A percentile compares a stretch with the other conserved stretches of the same genome.
phyloP scores from a whole-genome alignment of 2,329 filamentous ascomycete species.

The Tolypocladium album region DNA sequence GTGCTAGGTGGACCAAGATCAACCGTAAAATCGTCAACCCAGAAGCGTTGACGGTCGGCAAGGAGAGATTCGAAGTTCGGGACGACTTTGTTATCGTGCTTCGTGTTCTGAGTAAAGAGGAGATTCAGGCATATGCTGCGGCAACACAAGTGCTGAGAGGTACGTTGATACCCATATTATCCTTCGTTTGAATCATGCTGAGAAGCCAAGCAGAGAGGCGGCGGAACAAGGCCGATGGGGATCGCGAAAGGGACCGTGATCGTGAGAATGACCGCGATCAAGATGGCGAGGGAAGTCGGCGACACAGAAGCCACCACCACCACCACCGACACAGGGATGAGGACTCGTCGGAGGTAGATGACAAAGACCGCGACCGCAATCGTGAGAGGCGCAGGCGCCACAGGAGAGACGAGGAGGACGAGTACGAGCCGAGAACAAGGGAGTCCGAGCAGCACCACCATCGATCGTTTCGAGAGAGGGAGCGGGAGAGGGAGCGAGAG shows the following conservation, averaged over 20 bases:
- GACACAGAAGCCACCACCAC: conserved; percentile 17
- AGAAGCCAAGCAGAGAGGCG: conserved; percentile 16
- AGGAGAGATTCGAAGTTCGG: conserved; percentile 86
- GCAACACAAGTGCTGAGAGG: conserved; percentile 75
- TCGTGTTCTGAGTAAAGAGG: conserved; percentile 74
- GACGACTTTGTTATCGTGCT: conserved; percentile 90
- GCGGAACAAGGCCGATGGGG: conserved; percentile 22
- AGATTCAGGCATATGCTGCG: conserved; percentile 79
- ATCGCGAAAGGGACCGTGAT: conserved; percentile 23
- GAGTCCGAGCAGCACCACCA: conserved; percentile 9
- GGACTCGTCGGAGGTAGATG: conserved; percentile 6
- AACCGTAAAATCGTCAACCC: conserved; percentile 82
- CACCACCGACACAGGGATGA: conserved; percentile 21
- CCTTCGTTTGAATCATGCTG: not conserved
- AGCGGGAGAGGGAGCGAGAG: conserved; percentile 9
- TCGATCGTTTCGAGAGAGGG: conserved; percentile 10
- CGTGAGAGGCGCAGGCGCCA: conserved; percentile 11
- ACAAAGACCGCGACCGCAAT: conserved; percentile 3
- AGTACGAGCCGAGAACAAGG: conserved; percentile 6
- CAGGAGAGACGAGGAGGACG: conserved; percentile 10
- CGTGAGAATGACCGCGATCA: conserved; percentile 20
- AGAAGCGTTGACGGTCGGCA: conserved; percentile 72
- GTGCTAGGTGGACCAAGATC: conserved; percentile 89
- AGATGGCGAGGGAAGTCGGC: conserved; percentile 12
- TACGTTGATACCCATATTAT: conserved; percentile 25